A percentile compares a stretch with the other conserved stretches of the same genome.
phyloP scores from a whole-genome alignment of 148 eudicot genomes.

The Pouteria glomerata region DNA sequence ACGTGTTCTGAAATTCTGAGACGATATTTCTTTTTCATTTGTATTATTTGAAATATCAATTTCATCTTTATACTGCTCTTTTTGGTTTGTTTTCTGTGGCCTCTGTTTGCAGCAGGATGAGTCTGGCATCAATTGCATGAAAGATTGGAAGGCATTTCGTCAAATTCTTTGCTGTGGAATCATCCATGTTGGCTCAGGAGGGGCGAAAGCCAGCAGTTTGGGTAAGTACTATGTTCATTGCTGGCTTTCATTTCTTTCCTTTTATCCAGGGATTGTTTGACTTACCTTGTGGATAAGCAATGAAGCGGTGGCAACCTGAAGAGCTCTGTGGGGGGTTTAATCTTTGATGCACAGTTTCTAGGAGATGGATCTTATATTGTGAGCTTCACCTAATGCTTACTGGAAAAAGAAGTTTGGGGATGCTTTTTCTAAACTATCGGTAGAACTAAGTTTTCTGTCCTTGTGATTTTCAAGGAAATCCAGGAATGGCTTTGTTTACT shows the following conservation, averaged over 20 bases:
- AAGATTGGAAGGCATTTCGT: not conserved
- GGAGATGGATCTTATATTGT: not conserved
- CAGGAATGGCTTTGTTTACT: too few species aligned
- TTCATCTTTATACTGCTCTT: constrained; percentile 43
- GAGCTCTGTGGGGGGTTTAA: not conserved
- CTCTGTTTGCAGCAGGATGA: constrained; percentile 30
- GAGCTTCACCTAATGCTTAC: too few species aligned
- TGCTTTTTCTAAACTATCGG: too few species aligned
- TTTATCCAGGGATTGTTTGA: constrained; percentile 23
- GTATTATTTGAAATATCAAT: too few species aligned
- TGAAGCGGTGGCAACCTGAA: not conserved
- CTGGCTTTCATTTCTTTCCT: constrained; percentile 38
- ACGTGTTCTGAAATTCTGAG: constrained; percentile 17
- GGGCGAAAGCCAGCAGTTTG: constrained; percentile 35
- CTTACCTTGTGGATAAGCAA: not conserved
- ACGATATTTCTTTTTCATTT: not conserved
- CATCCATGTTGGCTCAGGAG: not conserved
- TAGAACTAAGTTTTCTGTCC: too few species aligned
- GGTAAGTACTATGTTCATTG: constrained; percentile 41
- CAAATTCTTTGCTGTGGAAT: not conserved
- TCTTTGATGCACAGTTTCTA: constrained; percentile 4
- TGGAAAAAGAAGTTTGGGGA: too few species aligned
- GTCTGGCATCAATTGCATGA: constrained; percentile 41
- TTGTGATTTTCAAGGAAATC: too few species aligned
- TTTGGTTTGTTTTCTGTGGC: constrained; percentile 15